Evolutionary conservation across 1,284 basidiomycete genomes (phyloP).

Genomic region (Ceratobasidium sp.): DNA sequence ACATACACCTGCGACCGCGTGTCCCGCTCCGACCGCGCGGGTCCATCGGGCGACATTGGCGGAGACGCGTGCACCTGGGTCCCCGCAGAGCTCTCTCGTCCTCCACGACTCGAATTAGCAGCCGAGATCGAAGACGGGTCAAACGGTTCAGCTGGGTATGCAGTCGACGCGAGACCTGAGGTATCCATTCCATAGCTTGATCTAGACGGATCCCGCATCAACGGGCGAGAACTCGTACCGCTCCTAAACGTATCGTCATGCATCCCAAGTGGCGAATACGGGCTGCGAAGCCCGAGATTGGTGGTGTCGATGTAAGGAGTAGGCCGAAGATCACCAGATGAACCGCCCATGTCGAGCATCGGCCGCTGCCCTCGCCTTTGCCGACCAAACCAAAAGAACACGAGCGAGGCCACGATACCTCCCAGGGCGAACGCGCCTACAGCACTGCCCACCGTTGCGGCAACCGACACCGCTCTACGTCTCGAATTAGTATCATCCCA

Average conservation of each 20-base stretch:
- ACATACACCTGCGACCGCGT: slow-evolving; percentile 46
- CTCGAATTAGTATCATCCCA: slow-evolving; percentile 13
- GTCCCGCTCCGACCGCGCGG: slow-evolving; percentile 12
- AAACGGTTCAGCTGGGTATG: slow-evolving; percentile 26
- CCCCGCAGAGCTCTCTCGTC: neutral
- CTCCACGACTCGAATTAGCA: neutral
- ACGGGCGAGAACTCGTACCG: slow-evolving; percentile 19
- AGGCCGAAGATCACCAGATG: slow-evolving; percentile 24
- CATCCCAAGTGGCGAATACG: slow-evolving; percentile 30
- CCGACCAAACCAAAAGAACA: slow-evolving; percentile 45
- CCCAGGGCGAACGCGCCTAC: slow-evolving; percentile 63
- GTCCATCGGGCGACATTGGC: slow-evolving; percentile 14
- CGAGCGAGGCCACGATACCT: slow-evolving; percentile 51
- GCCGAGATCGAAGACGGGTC: slow-evolving; percentile 15
- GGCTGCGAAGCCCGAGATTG: neutral
- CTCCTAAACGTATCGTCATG: slow-evolving; percentile 18
- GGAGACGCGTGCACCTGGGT: neutral
- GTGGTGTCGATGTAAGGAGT: slow-evolving; percentile 27
- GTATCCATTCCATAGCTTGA: slow-evolving; percentile 24
- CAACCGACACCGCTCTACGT: slow-evolving; percentile 49
- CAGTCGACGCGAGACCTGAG: slow-evolving; percentile 18
- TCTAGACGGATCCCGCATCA: slow-evolving; percentile 8
- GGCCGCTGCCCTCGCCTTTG: neutral
- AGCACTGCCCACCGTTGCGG: slow-evolving; percentile 59
- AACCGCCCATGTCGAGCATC: slow-evolving; percentile 14